phyloP scores from a whole-genome alignment of 2,329 filamentous ascomycete genomes.

The Beauveria caledonica region DNA sequence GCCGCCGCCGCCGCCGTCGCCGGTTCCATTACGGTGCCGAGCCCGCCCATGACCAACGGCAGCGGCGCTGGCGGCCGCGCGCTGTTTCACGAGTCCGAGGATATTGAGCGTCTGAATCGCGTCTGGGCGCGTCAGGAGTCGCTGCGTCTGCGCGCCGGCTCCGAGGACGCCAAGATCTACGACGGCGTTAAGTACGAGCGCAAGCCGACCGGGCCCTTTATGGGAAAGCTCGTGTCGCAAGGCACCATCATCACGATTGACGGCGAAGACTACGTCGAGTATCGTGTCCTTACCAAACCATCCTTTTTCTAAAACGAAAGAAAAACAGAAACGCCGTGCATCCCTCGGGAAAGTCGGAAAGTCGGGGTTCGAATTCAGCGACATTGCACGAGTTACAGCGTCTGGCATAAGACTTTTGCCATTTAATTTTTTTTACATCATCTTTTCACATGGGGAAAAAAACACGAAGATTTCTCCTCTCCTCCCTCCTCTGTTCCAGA shows the following conservation, averaged over 20 bases:
- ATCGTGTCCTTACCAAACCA: slow-evolving; percentile 55
- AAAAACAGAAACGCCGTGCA: not conserved
- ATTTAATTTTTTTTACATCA: not conserved
- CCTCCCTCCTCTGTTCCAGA: not conserved
- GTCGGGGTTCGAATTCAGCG: not conserved
- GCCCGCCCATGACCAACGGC: slow-evolving; percentile 18
- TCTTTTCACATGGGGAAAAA: not conserved
- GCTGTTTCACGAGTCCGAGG: slow-evolving; percentile 37
- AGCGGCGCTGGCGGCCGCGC: slow-evolving; percentile 20
- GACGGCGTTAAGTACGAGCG: slow-evolving; percentile 55
- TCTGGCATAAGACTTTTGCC: not conserved
- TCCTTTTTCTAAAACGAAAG: slow-evolving; percentile 44
- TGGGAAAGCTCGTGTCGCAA: slow-evolving; percentile 54
- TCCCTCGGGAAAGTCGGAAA: not conserved
- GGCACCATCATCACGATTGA: slow-evolving; percentile 56
- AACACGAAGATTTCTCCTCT: not conserved
- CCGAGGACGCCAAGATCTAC: slow-evolving; percentile 49
- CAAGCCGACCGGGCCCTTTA: slow-evolving; percentile 51
- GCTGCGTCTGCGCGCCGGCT: slow-evolving; percentile 31
- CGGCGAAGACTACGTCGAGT: slow-evolving; percentile 60
- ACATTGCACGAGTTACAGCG: slow-evolving; percentile 1
- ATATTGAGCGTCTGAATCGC: slow-evolving; percentile 44
- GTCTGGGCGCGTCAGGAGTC: slow-evolving; percentile 49
- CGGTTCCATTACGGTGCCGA: slow-evolving; percentile 13
- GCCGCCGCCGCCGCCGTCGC: slow-evolving; percentile 18